Conservation (phyloP, 805 yeast genomes). For the Candida palmyrensis region DNA sequence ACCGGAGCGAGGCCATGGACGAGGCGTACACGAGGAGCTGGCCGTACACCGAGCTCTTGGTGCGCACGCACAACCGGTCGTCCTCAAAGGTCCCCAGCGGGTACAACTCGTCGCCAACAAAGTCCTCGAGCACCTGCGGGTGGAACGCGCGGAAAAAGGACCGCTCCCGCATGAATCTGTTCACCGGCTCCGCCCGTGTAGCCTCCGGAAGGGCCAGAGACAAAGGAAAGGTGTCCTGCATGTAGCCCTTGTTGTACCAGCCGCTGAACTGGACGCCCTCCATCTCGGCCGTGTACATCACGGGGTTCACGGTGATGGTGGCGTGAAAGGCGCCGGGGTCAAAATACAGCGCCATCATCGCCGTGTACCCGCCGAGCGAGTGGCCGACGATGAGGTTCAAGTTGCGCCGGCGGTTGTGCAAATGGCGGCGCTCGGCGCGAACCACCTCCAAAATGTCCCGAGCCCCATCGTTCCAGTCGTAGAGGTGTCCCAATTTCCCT, state of each 20-base stretch:
- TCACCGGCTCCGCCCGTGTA: too few relatives aligned
- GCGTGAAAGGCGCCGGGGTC: slow-evolving; percentile 8
- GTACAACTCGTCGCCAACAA: slow-evolving; percentile 37
- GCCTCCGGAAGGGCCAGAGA: too few relatives aligned
- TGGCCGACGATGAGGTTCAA: slow-evolving; percentile 11
- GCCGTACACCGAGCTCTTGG: slow-evolving; percentile 1
- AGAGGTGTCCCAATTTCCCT: slow-evolving; percentile 6
- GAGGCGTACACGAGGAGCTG: slow-evolving; percentile 1
- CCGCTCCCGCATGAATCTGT: slow-evolving; percentile 1
- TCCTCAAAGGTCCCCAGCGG: slow-evolving; percentile 4
- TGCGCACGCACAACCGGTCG: neutral
- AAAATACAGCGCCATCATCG: slow-evolving; percentile 4
- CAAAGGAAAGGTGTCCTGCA: slow-evolving; percentile 2
- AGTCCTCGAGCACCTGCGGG: slow-evolving; percentile 39
- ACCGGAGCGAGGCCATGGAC: neutral
- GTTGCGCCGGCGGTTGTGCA: neutral
- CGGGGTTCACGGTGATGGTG: slow-evolving; percentile 9
- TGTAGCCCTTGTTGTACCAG: slow-evolving; percentile 1
- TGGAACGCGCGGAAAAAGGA: slow-evolving; percentile 18
- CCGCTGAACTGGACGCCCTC: neutral
- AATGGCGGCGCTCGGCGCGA: too few relatives aligned
- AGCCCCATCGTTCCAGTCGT: slow-evolving; percentile 10
- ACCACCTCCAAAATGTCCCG: slow-evolving; percentile 6
- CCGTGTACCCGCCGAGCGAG: slow-evolving; percentile 11
- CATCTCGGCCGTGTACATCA: slow-evolving; percentile 3